Conservation (phyloP, 164 flowering plant species). For the Pachysandra terminalis region DNA sequence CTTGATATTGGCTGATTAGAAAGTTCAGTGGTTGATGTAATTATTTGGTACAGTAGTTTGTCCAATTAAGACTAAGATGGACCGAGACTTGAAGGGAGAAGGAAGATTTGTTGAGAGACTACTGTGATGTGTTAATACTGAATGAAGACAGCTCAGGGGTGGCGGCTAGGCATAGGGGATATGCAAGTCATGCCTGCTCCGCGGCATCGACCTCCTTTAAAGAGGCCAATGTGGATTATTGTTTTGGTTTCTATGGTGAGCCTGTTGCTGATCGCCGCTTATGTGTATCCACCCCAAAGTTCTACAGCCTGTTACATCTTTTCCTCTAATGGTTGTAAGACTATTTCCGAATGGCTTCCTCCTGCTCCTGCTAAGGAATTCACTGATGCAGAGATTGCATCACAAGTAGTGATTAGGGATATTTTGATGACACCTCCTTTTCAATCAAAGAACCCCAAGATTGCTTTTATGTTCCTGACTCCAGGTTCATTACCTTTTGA, state of each 20-base stretch:
- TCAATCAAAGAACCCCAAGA: slow-evolving; percentile 51
- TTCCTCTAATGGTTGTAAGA: slow-evolving; percentile 63
- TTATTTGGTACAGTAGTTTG: not conserved
- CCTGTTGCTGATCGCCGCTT: slow-evolving; percentile 68
- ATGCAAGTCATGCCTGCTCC: slow-evolving; percentile 58
- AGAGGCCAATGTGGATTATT: slow-evolving; percentile 82
- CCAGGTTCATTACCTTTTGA: slow-evolving; percentile 86
- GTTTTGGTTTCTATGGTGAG: slow-evolving; percentile 65
- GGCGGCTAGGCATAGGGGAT: slow-evolving; percentile 67
- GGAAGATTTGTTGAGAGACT: slow-evolving; percentile 2
- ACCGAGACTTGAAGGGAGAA: not conserved
- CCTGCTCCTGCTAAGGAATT: slow-evolving; percentile 64
- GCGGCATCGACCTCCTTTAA: slow-evolving; percentile 73
- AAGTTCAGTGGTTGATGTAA: slow-evolving; percentile 2
- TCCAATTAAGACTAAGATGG: not conserved
- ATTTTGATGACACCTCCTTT: slow-evolving; percentile 51
- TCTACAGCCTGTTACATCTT: slow-evolving; percentile 63
- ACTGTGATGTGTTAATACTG: slow-evolving; percentile 31
- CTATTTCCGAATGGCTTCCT: slow-evolving; percentile 69
- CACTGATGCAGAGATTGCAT: slow-evolving; percentile 81
- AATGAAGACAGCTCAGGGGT: slow-evolving; percentile 62
- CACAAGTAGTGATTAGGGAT: slow-evolving; percentile 69
- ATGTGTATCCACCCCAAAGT: slow-evolving; percentile 66
- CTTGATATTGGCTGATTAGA: slow-evolving; percentile 1
- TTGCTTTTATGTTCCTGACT: slow-evolving; percentile 91